Conservation (phyloP, 75 land plant species). For the Sequoiadendron giganteum region DNA sequence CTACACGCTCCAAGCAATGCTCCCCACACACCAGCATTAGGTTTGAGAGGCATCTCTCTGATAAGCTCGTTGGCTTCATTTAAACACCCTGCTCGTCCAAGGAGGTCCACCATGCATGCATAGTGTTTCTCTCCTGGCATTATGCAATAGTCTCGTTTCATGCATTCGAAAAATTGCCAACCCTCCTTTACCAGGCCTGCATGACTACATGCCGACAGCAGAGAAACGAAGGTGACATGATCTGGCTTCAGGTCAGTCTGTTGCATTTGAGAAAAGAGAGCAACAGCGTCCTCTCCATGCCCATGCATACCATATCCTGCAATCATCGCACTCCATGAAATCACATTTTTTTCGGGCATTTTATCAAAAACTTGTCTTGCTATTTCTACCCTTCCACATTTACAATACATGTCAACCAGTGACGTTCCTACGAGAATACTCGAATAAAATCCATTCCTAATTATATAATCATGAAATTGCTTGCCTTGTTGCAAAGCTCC, state of each 20-base stretch:
- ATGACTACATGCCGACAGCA: slow-evolving; percentile 41
- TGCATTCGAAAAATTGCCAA: slow-evolving; percentile 12
- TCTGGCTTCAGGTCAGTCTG: slow-evolving; percentile 18
- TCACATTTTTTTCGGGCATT: slow-evolving; percentile 1
- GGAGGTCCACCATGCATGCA: slow-evolving; percentile 33
- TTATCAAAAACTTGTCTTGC: not conserved
- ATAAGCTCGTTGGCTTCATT: slow-evolving; percentile 23
- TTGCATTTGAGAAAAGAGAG: slow-evolving; percentile 23
- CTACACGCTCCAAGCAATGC: slow-evolving; percentile 35
- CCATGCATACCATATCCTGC: slow-evolving; percentile 32
- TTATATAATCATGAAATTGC: not conserved
- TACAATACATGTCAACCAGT: slow-evolving; percentile 7
- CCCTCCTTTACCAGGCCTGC: slow-evolving; percentile 50
- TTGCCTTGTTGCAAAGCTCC: slow-evolving; percentile 8
- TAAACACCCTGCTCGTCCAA: slow-evolving; percentile 34
- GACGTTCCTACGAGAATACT: not conserved
- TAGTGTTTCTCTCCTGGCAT: slow-evolving; percentile 25
- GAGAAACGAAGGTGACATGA: slow-evolving; percentile 27
- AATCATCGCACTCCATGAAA: slow-evolving; percentile 5
- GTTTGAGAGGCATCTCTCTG: not conserved
- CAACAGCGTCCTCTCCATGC: slow-evolving; percentile 21
- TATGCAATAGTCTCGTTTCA: slow-evolving; percentile 22
- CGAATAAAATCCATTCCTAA: not conserved
- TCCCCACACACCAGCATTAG: slow-evolving; percentile 25
- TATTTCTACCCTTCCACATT: slow-evolving; percentile 1